phyloP scores from a whole-genome alignment of 257 asterid species.

The Scutellaria minor region DNA sequence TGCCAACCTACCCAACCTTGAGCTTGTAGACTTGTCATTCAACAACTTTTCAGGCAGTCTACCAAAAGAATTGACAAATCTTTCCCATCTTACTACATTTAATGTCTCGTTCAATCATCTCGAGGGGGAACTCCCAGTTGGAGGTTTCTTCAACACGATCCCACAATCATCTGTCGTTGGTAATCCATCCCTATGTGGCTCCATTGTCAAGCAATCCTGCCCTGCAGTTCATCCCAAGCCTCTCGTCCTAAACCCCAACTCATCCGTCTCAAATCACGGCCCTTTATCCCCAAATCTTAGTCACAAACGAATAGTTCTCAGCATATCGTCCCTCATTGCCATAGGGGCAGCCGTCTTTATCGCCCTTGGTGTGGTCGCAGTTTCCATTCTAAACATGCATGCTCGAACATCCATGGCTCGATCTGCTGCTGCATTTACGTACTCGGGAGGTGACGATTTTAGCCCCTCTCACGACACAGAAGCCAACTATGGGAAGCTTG shows the following conservation, averaged over 20 bases:
- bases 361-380: constrained; percentile 77
- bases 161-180: constrained; percentile 67
- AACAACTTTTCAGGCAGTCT: constrained; percentile 70
- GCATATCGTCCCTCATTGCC: constrained; percentile 82
- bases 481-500: constrained; percentile 83
- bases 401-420: constrained; percentile 58
- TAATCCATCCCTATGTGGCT: constrained; percentile 81
- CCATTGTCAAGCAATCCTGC: constrained; percentile 74
- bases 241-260: constrained; percentile 80
- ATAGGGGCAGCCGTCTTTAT: constrained; percentile 86
- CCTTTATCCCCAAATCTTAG: constrained; percentile 50
- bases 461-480: constrained; percentile 72
- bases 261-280: constrained; percentile 58
- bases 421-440: constrained; percentile 56
- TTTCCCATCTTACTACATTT: constrained; percentile 60
- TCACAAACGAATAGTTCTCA: constrained; percentile 67
- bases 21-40: constrained; percentile 70
- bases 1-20: constrained; percentile 61
- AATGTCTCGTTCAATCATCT: constrained; percentile 76
- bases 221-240: constrained; percentile 90
- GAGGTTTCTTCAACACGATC: constrained; percentile 80
- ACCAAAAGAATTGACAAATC: constrained; percentile 71
- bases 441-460: constrained; percentile 65
- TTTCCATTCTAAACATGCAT: constrained; percentile 71
- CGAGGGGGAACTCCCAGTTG: constrained; percentile 79